phyloP scores from a whole-genome alignment of 2,329 filamentous ascomycete genomes.

The Aureobasidium uvarum region DNA sequence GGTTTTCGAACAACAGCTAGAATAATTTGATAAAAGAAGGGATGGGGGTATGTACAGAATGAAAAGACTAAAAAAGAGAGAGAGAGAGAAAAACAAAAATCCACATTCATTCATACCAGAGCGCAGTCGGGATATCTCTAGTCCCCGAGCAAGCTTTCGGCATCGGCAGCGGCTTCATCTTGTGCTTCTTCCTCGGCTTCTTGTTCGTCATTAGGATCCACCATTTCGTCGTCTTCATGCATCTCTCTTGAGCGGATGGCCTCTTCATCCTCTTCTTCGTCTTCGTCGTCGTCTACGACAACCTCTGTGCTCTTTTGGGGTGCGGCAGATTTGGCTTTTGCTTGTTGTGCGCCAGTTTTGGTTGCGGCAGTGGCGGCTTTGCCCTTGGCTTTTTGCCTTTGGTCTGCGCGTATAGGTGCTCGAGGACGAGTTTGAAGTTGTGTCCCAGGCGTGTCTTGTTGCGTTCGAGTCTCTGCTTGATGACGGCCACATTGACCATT shows the following conservation, averaged over 20 bases:
- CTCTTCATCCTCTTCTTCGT: slow-evolving; percentile 30
- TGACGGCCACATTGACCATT: slow-evolving; percentile 66
- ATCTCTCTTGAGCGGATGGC: slow-evolving; percentile 36
- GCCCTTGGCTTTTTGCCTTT: slow-evolving; percentile 44
- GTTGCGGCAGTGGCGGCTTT: neutral
- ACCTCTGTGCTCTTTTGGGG: slow-evolving; percentile 36
- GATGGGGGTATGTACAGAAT: slow-evolving; percentile 13
- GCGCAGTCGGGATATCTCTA: neutral
- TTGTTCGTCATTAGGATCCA: slow-evolving; percentile 32
- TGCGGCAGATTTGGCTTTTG: slow-evolving; percentile 23
- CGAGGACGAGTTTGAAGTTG: slow-evolving; percentile 82
- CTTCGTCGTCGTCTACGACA: slow-evolving; percentile 28
- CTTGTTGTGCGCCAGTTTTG: neutral
- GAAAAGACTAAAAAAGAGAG: neutral
- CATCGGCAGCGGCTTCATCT: slow-evolving; percentile 33
- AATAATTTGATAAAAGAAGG: neutral
- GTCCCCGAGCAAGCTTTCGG: slow-evolving; percentile 29
- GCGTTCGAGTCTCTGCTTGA: slow-evolving; percentile 69
- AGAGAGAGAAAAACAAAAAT: neutral
- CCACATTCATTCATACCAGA: neutral
- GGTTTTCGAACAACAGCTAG: neutral
- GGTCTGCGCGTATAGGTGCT: slow-evolving; percentile 67
- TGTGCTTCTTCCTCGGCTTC: slow-evolving; percentile 35
- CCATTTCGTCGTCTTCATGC: slow-evolving; percentile 35
- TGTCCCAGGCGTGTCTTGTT: slow-evolving; percentile 78